Evolutionary conservation across 768 basidiomycete species (phyloP), one percentile per base, ranked within the genome.

Genomic region (Termitomyces heimii): DNA sequence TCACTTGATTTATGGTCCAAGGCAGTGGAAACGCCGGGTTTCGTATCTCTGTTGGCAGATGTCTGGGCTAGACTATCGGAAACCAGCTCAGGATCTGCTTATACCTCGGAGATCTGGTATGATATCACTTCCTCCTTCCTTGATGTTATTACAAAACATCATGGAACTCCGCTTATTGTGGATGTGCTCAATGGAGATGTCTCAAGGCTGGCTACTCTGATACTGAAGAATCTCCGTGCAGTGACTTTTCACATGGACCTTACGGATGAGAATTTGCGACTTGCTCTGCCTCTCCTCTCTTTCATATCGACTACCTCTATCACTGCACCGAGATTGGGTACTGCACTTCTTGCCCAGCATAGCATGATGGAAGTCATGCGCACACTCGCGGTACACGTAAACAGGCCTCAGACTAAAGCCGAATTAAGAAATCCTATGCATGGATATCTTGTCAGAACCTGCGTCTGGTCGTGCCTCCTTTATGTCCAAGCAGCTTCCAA

Each of bases 361-460:
- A 56, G 55, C 28, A 56, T 56, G 37, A 50, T 56, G 26, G 55
- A 56, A 56, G 45, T 56, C 47, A 56, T 50, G 48, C 55, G 55
- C 37, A 20, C 37, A 10, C 48, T 56, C 18, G 35, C 55, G 16
- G 32, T 37, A 16, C n/a, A 34, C 28, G 55, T 42, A 7, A 45
- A 39, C 24, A 35, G n/a, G 32, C 37, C 47, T 32, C 20, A 37
- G 20, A 49, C 28, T 20, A 5, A 47, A 35, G 45, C 46, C 5
- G 55, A 56, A 48, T 22, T 37, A 28, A 35, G 31, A 29, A 47
- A 31, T 44, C 32, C 37, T 8, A 28, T 39, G 34, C 37, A 47
- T 28, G 39, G 24, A 12, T 56, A 42, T 29, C 32, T 31, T 26
- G 13, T 39, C 3, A 26, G 55, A 39, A 39, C 45, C 34, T 56